Conservation (phyloP, 192 early-diverging fungal genomes). For the Coemansia sp. region DNA sequence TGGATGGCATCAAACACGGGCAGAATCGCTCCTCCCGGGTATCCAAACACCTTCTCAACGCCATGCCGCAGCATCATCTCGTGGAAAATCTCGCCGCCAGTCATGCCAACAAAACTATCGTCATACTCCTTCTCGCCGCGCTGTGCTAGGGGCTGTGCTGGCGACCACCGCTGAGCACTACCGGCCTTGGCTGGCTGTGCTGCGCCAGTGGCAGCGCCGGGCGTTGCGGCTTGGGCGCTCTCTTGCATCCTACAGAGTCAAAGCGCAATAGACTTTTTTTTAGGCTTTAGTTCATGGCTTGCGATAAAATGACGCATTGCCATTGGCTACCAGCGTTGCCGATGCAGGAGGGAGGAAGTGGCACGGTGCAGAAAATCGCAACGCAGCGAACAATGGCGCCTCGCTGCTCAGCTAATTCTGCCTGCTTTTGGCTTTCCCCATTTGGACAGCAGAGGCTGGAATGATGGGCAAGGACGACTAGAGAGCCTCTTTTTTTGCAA, state of each 20-base stretch:
- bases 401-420: background rate
- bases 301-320: background rate
- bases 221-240: constrained; percentile 27
- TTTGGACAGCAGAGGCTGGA: constrained; percentile 2
- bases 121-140: constrained; percentile 58
- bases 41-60: constrained; percentile 95
- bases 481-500: background rate
- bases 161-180: constrained; percentile 10
- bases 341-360: constrained; percentile 1
- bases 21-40: constrained; percentile 97
- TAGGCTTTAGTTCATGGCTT: background rate
- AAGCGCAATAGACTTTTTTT: background rate
- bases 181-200: constrained; percentile 6
- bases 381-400: constrained; percentile 3
- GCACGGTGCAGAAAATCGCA: background rate
- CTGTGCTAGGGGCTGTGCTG: constrained; percentile 26
- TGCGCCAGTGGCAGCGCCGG: constrained; percentile 13
- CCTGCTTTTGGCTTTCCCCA: background rate
- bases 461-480: background rate
- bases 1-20: constrained; percentile 99
- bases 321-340: constrained; percentile 7
- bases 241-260: constrained; percentile 26
- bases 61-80: constrained; percentile 96
- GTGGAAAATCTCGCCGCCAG: constrained; percentile 98
- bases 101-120: constrained; percentile 89